Percentiles rank a stretch among this genome's conserved stretches.
Conservation (phyloP, 225 moss, liverwort and hornwort species). For the Sphagnum contortum region DNA sequence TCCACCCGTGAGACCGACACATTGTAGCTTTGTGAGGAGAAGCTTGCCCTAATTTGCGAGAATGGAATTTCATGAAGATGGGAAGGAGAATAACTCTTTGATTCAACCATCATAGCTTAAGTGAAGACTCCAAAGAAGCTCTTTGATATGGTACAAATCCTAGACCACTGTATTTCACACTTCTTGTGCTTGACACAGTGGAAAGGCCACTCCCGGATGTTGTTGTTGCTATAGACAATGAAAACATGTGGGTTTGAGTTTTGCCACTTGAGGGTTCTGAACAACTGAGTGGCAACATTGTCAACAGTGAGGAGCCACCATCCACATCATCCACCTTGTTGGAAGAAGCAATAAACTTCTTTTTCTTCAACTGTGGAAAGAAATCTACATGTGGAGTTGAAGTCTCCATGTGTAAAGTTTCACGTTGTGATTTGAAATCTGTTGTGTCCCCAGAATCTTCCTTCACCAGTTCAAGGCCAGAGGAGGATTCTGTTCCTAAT, state of each 20-base stretch:
- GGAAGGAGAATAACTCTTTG: no score
- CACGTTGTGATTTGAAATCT: background rate
- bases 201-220: background rate
- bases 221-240: constrained; percentile 26
- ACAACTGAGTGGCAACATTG: no score
- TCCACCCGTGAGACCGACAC: no score
- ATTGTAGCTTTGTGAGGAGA: no score
- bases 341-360: no score
- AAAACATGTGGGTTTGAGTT: constrained; percentile 9
- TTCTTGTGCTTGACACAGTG: constrained; percentile 18
- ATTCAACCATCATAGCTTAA: constrained; percentile 16
- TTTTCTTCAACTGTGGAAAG: no score
- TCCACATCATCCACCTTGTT: no score
- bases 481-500: constrained; percentile 18
- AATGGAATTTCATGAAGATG: no score
- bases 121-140: constrained; percentile 21
- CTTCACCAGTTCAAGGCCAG: constrained; percentile 13
- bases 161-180: constrained; percentile 55
- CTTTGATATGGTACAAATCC: constrained; percentile 63
- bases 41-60: no score
- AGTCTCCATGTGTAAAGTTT: no score
- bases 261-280: background rate
- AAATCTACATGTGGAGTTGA: no score
- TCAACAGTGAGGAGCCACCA: no score
- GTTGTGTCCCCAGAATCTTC: constrained; percentile 23